Conservation (phyloP, 768 basidiomycete species). For the Pulveroboletus sp. region DNA sequence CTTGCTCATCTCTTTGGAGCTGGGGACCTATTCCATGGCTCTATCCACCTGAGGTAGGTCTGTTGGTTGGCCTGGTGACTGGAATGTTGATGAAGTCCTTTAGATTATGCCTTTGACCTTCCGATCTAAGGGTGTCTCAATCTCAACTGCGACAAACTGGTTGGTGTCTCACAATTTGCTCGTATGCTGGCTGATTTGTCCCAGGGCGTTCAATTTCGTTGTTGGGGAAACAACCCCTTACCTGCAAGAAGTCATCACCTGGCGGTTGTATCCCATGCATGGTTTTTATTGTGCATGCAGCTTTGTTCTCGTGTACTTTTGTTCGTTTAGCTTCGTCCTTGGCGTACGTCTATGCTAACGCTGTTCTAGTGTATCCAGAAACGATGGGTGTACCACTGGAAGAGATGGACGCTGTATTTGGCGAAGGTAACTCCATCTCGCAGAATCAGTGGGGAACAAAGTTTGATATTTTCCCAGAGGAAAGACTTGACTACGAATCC, state of each 20-base stretch:
- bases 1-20: slow-evolving; percentile 22
- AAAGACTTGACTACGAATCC: slow-evolving; percentile 62
- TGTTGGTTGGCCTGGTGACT: slow-evolving; percentile 1
- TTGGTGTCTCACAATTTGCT: slow-evolving; percentile 9
- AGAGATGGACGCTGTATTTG: slow-evolving; percentile 88
- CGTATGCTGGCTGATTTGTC: slow-evolving; percentile 8
- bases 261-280: slow-evolving; percentile 95
- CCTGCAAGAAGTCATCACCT: slow-evolving; percentile 81
- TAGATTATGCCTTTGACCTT: slow-evolving; percentile 87
- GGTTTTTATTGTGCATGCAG: slow-evolving; percentile 87
- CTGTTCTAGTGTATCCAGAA: slow-evolving; percentile 68
- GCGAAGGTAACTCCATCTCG: slow-evolving; percentile 55
- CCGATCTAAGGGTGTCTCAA: slow-evolving; percentile 91
- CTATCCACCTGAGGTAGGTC: slow-evolving; percentile 73
- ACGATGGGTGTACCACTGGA: slow-evolving; percentile 84
- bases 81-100: slow-evolving; percentile 1
- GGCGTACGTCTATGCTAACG: slow-evolving; percentile 4
- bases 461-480: slow-evolving; percentile 36
- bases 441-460: slow-evolving; percentile 10
- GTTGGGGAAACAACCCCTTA: slow-evolving; percentile 86
- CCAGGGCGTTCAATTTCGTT: slow-evolving; percentile 77
- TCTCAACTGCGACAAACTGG: slow-evolving; percentile 88
- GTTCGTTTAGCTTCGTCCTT: slow-evolving; percentile 39
- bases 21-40: slow-evolving; percentile 91
- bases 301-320: slow-evolving; percentile 79